These are phyloP conservation scores for Thalassiosira tumida DNA, from an alignment of 352 stramenopile genomes.

Conservation along the genomic window DNA sequence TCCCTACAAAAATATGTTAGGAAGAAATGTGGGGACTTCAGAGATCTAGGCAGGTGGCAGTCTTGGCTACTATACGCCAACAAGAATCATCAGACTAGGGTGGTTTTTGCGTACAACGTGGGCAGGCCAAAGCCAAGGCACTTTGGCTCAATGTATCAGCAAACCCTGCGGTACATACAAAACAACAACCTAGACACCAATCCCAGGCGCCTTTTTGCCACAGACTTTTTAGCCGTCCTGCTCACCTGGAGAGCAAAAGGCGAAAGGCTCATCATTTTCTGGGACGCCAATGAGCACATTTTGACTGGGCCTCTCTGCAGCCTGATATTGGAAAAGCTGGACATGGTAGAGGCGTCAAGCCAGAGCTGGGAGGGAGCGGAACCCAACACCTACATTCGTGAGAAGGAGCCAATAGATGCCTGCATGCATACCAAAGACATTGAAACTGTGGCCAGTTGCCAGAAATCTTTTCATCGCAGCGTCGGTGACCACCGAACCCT, in stretches of 20 bases:
- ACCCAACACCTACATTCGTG: slow-evolving; percentile 51
- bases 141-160: slow-evolving; percentile 10
- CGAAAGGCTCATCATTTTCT: slow-evolving; percentile 55
- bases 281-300: slow-evolving; percentile 36
- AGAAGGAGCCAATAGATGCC: slow-evolving; percentile 31
- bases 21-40: neutral
- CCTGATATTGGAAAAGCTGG: neutral
- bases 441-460: neutral
- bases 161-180: neutral
- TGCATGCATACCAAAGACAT: slow-evolving; percentile 12
- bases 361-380: neutral
- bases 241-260: slow-evolving; percentile 15
- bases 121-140: neutral
- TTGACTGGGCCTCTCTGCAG: neutral
- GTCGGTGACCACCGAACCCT: slow-evolving; percentile 46
- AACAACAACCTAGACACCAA: slow-evolving; percentile 5
- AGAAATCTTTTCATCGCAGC: slow-evolving; percentile 18
- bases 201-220: neutral
- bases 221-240: slow-evolving; percentile 10
- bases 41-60: slow-evolving; percentile 13
- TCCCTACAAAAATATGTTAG: slow-evolving; percentile 11
- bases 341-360: slow-evolving; percentile 14
- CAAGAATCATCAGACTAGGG: neutral
- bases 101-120: slow-evolving; percentile 36
- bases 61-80: slow-evolving; percentile 10